These are phyloP conservation scores for Parsonsia alboflavescens DNA, from an alignment of 257 asterid species.

Conservation along the genomic window DNA sequence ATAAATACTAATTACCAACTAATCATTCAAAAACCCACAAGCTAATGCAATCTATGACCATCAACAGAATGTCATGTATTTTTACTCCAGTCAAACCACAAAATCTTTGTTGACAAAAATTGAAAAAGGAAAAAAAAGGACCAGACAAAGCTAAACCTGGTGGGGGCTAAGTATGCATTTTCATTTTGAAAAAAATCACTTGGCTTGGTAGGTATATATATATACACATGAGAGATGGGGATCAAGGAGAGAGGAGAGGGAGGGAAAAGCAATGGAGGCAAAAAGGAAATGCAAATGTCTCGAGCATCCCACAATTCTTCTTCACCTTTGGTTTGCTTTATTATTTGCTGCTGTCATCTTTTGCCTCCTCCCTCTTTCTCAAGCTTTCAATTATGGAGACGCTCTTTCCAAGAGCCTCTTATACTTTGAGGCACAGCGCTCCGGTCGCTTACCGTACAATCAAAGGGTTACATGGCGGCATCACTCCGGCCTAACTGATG, in stretches of 20 bases:
- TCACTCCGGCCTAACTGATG: conserved; percentile 94
- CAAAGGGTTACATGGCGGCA: conserved; percentile 84
- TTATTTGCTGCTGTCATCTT: conserved; percentile 20
- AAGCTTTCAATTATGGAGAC: conserved; percentile 40
- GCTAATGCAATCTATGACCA: background rate
- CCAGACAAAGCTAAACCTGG: background rate
- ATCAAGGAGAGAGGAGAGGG: conserved; percentile 3
- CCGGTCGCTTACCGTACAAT: conserved; percentile 82
- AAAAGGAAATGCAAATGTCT: conserved; percentile 22
- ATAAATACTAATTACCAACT: background rate
- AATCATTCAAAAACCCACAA: background rate
- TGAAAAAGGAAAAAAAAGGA: too few relatives aligned
- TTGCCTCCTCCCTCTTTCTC: conserved; percentile 23
- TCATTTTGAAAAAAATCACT: conserved; percentile 12
- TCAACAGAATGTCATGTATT: background rate
- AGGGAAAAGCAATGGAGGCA: conserved; percentile 27
- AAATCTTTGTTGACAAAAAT: background rate
- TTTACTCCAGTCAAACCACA: background rate
- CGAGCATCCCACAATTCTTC: conserved; percentile 2
- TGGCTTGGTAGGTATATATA: conserved; percentile 12
- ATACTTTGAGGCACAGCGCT: conserved; percentile 90
- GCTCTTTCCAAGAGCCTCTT: conserved; percentile 85
- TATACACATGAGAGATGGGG: background rate
- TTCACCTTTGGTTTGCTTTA: conserved; percentile 12
- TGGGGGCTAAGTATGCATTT: background rate